These are phyloP conservation scores for Talaromyces ruber DNA, from an alignment of 495 filamentous ascomycete species.

Conservation along the genomic window DNA sequence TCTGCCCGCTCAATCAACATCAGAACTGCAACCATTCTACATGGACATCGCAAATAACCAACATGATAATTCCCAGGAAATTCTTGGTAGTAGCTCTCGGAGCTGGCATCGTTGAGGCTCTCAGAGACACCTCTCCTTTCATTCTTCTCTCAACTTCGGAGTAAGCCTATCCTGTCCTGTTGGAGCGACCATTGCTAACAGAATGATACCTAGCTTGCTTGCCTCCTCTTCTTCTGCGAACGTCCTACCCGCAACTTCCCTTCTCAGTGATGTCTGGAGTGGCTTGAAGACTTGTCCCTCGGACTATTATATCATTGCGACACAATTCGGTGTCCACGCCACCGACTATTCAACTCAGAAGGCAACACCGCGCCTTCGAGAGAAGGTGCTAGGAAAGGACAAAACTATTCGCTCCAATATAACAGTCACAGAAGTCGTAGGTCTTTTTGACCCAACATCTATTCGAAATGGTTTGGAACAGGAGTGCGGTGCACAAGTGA, in stretches of 20 bases:
- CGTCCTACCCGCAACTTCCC: slow-evolving; percentile 31
- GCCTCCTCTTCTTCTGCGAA: slow-evolving; percentile 30
- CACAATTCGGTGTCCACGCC: slow-evolving; percentile 67
- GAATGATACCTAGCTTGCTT: slow-evolving; percentile 23
- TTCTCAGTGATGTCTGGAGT: slow-evolving; percentile 23
- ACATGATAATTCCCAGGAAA: slow-evolving; percentile 53
- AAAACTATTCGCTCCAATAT: slow-evolving; percentile 39
- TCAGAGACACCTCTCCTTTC: slow-evolving; percentile 80
- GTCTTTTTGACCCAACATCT: slow-evolving; percentile 47
- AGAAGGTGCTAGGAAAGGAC: slow-evolving; percentile 40
- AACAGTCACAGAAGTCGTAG: slow-evolving; percentile 54
- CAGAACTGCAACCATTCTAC: slow-evolving; percentile 2
- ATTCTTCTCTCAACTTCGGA: slow-evolving; percentile 71
- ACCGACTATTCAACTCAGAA: slow-evolving; percentile 48
- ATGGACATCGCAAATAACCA: slow-evolving; percentile 9
- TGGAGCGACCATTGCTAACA: slow-evolving; percentile 18
- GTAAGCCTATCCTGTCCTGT: slow-evolving; percentile 38
- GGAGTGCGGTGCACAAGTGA: slow-evolving; percentile 42
- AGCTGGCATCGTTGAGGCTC: slow-evolving; percentile 54
- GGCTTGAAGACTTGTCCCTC: slow-evolving; percentile 61
- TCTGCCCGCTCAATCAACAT: not conserved
- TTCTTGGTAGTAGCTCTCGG: slow-evolving; percentile 54
- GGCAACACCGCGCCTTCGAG: slow-evolving; percentile 53
- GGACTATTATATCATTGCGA: slow-evolving; percentile 70
- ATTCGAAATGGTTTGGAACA: slow-evolving; percentile 43